Base-by-base conservation (phyloP, 2,329 filamentous ascomycete species). In the Trichoderma sp. region DNA sequence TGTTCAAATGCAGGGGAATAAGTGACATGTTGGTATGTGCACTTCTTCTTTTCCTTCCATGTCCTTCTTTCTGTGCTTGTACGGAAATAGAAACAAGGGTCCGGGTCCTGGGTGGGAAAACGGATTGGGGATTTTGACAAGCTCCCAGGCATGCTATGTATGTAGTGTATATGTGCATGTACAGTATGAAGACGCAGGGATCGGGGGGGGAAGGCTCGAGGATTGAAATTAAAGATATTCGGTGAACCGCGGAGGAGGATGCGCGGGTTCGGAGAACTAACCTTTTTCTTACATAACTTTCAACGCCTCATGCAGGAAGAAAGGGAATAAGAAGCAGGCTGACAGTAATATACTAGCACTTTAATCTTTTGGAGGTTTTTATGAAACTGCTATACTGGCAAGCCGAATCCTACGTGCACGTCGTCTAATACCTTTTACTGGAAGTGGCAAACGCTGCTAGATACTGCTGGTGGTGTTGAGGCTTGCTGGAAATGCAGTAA, bases 241-340 rank as follows among this genome's bases (percentile, higher is more conserved):
- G 63, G 63, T 58, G 63, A 66, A 56, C 61, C 52, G 51, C 49
- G 51, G 37, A 49, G 52, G 37, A 49, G 18, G 46, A 21, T 49
- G 18, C 18, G 37, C 21, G 13, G 13, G 51, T 26, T 21, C 10
- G 16, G 37, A 21, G 18, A n/a, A 43, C 61, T 56, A 65, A 65
- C 61, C 61, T 65, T 46, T 32, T 65, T 56, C 61, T 65, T 65
- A 52, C 61, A 65, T 56, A 65, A 65, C 18, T 56, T 65, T 65
- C 61, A 65, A 55, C 3, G 39, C 24, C 32, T 51, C 51, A 49
- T 61, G 58, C 58, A 32, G 28, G 46, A 49, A 24, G 46, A 54
- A 54, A 18, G 26, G 51, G 21, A 54, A 54, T 4, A 30, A 30
- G 51, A 16, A 26, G 10, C n/a, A 13, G 46, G 46, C 46, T 49